Conservation (phyloP, 345 rosid species). For the Salix koriyanagi region DNA sequence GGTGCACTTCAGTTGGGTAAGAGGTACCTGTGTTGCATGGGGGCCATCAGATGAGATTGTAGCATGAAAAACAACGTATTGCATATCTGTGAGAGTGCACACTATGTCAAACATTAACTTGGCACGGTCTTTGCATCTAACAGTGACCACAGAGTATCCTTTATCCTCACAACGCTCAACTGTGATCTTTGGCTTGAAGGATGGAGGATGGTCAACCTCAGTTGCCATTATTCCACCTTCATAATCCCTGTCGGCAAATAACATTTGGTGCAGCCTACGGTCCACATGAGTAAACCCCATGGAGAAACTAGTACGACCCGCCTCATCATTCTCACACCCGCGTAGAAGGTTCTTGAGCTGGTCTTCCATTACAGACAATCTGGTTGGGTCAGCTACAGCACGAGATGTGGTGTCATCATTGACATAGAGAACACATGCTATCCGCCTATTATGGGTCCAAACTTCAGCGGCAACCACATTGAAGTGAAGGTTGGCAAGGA, state of each 20-base stretch:
- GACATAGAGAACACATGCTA: conserved; percentile 81
- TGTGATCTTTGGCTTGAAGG: conserved; percentile 48
- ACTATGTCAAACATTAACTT: conserved; percentile 90
- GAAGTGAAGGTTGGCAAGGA: conserved; percentile 68
- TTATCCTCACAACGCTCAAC: conserved; percentile 72
- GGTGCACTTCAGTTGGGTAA: not conserved
- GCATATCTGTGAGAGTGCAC: conserved; percentile 96
- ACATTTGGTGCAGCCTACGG: conserved; percentile 87
- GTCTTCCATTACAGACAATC: conserved; percentile 66
- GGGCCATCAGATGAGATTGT: conserved; percentile 69
- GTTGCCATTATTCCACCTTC: conserved; percentile 46
- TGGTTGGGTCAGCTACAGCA: conserved; percentile 57
- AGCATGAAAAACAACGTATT: conserved; percentile 92
- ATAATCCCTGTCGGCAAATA: conserved; percentile 90
- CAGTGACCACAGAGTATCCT: conserved; percentile 76
- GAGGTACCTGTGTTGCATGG: conserved; percentile 62
- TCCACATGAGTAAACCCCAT: conserved; percentile 85
- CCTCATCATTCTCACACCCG: conserved; percentile 66
- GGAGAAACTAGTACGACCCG: conserved; percentile 63
- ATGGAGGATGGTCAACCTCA: conserved; percentile 37
- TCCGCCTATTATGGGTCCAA: conserved; percentile 85
- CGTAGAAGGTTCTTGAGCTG: conserved; percentile 71
- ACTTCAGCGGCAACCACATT: conserved; percentile 86
- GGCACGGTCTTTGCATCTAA: conserved; percentile 74
- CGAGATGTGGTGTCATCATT: conserved; percentile 52